Base-by-base conservation (phyloP, 768 basidiomycete species). In the Clavaria fumosa region DNA sequence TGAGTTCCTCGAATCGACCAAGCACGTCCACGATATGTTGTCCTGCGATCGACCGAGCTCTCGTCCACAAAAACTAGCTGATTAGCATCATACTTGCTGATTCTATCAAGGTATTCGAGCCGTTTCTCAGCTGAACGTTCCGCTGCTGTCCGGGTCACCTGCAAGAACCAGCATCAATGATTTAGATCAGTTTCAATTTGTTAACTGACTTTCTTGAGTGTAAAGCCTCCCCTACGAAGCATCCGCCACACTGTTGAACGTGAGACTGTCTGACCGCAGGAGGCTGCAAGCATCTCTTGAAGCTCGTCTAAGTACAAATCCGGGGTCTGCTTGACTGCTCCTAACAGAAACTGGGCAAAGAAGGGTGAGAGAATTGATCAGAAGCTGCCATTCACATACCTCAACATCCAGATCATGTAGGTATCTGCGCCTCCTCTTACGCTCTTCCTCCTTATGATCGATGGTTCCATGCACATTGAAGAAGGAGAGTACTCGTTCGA, bases 61-160 rank as follows among this genome's bases (percentile, higher is more conserved):
- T 61, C 59, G 36, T 62, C 60, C 0, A 57, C 46, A 37, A 60
- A 61, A 3, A 60, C 51, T 5, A 52, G 50, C 36, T 52, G 50
- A 17, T 48, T 45, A n/a, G 48, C 34, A 2, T 41, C 43, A 37
- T 45, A 51, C 15, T 45, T 24, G 18, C 38, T 43, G 24, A 35
- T 34, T 7, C 18, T 35, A 14, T 23, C 28, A 3, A 38, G 23
- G 27, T 36, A 50, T 4, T 31, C 38, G 4, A 43, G 31, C 14
- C 43, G 42, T 23, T 45, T 40, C 15, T 27, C 33, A 22, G 38
- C 37, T 31, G 37, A 38, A 7, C 42, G 37, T 22, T 50, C 49
- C 4, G 39, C 14, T 5, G 48, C 46, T 9, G 21, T 23, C 14
- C 23, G 32, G 12, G 34, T 47, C 9, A 48, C 6, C 46, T 47